Conservation (phyloP, 257 asterid genomes). For the Solanum gracilifrons region DNA sequence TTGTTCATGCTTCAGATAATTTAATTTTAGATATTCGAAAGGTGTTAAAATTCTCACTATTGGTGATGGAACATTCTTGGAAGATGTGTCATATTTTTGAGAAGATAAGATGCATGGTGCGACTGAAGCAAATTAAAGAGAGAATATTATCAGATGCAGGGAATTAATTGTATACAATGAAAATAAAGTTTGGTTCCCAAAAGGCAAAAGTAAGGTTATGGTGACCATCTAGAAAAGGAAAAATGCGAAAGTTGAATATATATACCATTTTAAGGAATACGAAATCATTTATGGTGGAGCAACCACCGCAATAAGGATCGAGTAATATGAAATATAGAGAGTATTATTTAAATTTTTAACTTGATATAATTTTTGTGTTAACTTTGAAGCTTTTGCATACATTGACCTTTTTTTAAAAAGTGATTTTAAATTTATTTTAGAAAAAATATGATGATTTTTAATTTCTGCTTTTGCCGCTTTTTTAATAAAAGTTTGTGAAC, state of each 20-base stretch:
- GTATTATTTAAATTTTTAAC: not conserved
- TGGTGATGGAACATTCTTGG: not conserved
- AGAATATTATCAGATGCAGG: not conserved
- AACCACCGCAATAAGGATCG: too few species aligned
- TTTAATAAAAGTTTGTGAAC: not conserved
- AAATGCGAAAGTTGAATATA: not conserved
- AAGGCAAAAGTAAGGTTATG: not conserved
- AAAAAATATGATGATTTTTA: not conserved
- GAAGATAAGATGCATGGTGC: not conserved
- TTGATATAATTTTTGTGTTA: not conserved
- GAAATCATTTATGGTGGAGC: not conserved
- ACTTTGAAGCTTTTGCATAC: not conserved
- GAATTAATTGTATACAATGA: not conserved
- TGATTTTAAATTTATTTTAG: too few species aligned
- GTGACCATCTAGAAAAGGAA: not conserved
- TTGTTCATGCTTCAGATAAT: not conserved
- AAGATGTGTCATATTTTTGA: not conserved
- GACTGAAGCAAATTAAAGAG: not conserved
- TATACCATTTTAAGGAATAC: not conserved
- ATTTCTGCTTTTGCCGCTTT: not conserved
- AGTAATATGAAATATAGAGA: too few species aligned
- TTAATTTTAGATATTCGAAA: not conserved
- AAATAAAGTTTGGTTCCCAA: not conserved
- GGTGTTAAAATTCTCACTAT: not conserved
- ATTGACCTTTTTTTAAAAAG: not conserved